Conservation (phyloP, 1,139 yeast species). For the Suhomyces anneliseae region DNA sequence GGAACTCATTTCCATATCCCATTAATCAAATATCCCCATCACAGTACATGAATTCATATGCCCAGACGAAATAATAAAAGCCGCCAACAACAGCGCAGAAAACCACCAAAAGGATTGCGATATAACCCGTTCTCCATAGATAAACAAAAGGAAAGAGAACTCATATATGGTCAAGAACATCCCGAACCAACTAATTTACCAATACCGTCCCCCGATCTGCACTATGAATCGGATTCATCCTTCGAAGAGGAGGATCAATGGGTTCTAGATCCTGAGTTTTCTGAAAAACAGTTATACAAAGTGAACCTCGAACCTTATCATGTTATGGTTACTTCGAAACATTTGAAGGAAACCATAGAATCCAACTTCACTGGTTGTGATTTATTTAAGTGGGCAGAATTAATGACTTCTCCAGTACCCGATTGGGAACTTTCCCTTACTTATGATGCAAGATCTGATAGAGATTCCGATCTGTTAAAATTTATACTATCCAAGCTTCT, state of each 20-base stretch:
- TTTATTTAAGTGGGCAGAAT: not conserved
- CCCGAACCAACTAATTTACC: not conserved
- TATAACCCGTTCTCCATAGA: constrained; percentile 5
- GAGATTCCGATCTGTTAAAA: not conserved
- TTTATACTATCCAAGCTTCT: too few relatives aligned
- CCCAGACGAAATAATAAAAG: not conserved
- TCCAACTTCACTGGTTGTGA: not conserved
- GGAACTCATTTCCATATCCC: too few relatives aligned
- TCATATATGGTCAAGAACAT: not conserved
- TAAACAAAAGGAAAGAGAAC: constrained; percentile 3
- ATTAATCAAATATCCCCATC: too few relatives aligned
- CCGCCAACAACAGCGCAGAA: not conserved
- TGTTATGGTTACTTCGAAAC: not conserved
- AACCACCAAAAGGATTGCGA: not conserved
- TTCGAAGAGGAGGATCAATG: not conserved
- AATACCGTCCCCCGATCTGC: not conserved
- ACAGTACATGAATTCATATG: too few relatives aligned
- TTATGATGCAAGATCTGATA: not conserved
- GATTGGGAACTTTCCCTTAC: too few relatives aligned
- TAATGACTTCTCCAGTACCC: too few relatives aligned
- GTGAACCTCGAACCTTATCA: not conserved
- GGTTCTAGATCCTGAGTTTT: not conserved
- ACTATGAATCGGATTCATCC: not conserved
- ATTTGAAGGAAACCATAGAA: not conserved
- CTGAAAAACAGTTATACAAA: not conserved